Conservation (phyloP, 805 yeast genomes). For the Suhomyces sp. region DNA sequence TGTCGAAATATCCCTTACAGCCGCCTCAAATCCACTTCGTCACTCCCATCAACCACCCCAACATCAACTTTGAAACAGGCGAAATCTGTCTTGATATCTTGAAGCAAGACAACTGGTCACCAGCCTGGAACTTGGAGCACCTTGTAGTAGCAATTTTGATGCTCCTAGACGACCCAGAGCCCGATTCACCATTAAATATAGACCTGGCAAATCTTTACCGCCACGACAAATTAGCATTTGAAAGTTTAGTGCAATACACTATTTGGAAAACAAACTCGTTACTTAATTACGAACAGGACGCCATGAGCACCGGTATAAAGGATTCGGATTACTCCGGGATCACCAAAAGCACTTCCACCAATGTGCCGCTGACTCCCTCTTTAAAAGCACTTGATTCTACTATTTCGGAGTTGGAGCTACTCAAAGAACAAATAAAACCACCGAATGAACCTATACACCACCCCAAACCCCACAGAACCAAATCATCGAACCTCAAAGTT, state of each 20-base stretch:
- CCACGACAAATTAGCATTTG: slow-evolving; percentile 37
- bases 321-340: background rate
- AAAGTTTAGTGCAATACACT: slow-evolving; percentile 37
- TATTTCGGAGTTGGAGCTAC: slow-evolving; percentile 1
- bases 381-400: slow-evolving; percentile 1
- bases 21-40: slow-evolving; percentile 57
- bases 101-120: slow-evolving; percentile 60
- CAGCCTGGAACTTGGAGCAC: slow-evolving; percentile 65
- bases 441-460: background rate
- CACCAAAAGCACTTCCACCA: background rate
- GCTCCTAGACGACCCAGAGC: slow-evolving; percentile 63
- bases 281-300: background rate
- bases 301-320: slow-evolving; percentile 2
- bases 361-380: background rate
- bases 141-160: slow-evolving; percentile 55
- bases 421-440: slow-evolving; percentile 4
- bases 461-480: background rate
- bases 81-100: slow-evolving; percentile 70
- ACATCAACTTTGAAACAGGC: slow-evolving; percentile 46
- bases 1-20: slow-evolving; percentile 49
- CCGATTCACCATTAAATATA: slow-evolving; percentile 67
- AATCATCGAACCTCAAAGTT: slow-evolving; percentile 12
- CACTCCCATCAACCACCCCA: slow-evolving; percentile 42
- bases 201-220: slow-evolving; percentile 64
- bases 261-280: slow-evolving; percentile 40